Evolutionary conservation across 371 early-diverging fungal genomes (phyloP).

Genomic region (Rhizopus sp.): DNA sequence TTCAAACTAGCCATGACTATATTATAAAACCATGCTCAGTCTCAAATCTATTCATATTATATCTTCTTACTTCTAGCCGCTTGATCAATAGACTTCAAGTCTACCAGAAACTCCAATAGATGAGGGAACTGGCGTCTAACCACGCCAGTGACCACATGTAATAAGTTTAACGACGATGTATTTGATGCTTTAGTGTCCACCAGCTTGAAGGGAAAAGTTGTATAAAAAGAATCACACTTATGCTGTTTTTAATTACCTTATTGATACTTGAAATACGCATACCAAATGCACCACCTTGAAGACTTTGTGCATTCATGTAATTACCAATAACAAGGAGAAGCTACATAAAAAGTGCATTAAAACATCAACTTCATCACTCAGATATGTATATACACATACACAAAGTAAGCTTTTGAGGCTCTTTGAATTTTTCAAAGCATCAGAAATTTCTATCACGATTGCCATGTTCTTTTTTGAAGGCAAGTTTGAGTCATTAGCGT

Average conservation of each 20-base stretch:
- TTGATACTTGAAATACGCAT: constrained; percentile 53
- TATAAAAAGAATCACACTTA: neutral
- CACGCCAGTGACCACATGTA: constrained; percentile 44
- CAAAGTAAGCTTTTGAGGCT: constrained; percentile 45
- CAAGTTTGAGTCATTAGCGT: constrained; percentile 19
- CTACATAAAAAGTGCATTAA: constrained; percentile 14
- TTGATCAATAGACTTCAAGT: constrained; percentile 35
- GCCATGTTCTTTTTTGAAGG: constrained; percentile 48
- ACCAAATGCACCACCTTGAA: constrained; percentile 65
- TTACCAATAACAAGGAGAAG: constrained; percentile 47
- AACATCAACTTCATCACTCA: constrained; percentile 33
- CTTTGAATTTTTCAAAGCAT: constrained; percentile 42
- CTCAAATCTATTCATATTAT: neutral
- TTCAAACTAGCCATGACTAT: constrained; percentile 36
- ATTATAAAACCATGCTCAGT: neutral
- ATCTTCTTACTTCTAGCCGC: constrained; percentile 28
- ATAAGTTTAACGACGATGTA: constrained; percentile 33
- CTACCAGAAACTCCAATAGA: constrained; percentile 31
- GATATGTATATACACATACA: constrained; percentile 31
- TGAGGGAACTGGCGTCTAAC: constrained; percentile 52
- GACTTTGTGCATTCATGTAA: constrained; percentile 59
- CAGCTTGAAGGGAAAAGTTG: constrained; percentile 25
- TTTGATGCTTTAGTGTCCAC: constrained; percentile 52
- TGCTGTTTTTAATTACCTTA: constrained; percentile 36
- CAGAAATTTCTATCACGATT: constrained; percentile 42